phyloP scores from a whole-genome alignment of 2,329 filamentous ascomycete genomes.

The Alternaria postmessia region DNA sequence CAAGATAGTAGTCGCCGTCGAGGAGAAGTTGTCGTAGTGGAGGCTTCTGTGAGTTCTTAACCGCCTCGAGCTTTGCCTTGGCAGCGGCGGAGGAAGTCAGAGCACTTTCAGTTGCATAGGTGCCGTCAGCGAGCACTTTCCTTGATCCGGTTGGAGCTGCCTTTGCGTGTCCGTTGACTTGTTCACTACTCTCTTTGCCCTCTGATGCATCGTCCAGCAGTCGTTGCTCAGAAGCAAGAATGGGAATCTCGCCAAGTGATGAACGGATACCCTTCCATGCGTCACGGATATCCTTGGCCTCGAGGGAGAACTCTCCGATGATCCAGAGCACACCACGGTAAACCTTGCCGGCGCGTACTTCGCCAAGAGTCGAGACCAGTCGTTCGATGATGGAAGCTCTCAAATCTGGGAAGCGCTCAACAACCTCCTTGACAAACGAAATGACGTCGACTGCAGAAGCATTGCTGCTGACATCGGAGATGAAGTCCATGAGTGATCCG shows the following conservation, averaged over 20 bases:
- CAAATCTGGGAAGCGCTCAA: conserved; percentile 94
- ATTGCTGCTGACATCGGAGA: conserved; percentile 98
- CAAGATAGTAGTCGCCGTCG: conserved; percentile 96
- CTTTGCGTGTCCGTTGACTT: conserved; percentile 83
- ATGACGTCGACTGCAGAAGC: conserved; percentile 97
- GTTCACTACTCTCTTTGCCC: conserved; percentile 67
- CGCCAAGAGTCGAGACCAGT: conserved; percentile 86
- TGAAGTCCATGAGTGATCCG: conserved; percentile 97
- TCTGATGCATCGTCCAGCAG: conserved; percentile 80
- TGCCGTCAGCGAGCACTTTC: conserved; percentile 93
- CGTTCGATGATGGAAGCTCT: conserved; percentile 86
- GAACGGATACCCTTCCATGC: conserved; percentile 96
- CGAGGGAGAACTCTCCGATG: conserved; percentile 93
- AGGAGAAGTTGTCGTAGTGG: conserved; percentile 90
- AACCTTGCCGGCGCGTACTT: conserved; percentile 96
- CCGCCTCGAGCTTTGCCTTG: conserved; percentile 90
- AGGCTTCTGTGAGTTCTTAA: conserved; percentile 96
- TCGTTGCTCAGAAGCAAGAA: conserved; percentile 91
- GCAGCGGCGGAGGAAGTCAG: conserved; percentile 91
- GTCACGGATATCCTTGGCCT: conserved; percentile 92
- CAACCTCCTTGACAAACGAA: conserved; percentile 97
- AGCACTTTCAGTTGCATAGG: conserved; percentile 95
- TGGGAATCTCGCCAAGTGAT: conserved; percentile 95
- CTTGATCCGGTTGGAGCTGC: conserved; percentile 82
- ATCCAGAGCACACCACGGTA: conserved; percentile 98